phyloP scores from a whole-genome alignment of 495 filamentous ascomycete species.

The Cercophora sp. region DNA sequence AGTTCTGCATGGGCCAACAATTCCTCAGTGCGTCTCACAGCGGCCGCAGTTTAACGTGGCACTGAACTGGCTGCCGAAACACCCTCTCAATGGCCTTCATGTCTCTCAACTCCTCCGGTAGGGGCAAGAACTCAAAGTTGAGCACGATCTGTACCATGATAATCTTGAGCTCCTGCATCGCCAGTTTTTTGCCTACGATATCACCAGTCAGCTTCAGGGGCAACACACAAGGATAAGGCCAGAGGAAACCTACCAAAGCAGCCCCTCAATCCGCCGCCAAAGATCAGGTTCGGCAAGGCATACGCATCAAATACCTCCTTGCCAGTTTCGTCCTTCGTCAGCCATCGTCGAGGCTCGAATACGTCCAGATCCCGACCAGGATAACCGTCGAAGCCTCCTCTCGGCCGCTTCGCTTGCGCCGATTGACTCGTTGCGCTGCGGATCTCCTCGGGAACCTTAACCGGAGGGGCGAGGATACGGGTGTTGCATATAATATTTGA shows the following conservation, averaged over 20 bases:
- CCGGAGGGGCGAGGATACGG: constrained; percentile 7
- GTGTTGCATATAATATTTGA: constrained; percentile 23
- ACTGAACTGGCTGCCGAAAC: constrained; percentile 9
- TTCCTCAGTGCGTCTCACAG: too few relatives aligned
- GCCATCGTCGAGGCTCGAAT: constrained; percentile 31
- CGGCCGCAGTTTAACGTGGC: constrained; percentile 9
- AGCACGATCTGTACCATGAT: constrained; percentile 23
- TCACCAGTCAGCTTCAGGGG: neutral
- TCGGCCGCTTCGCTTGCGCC: constrained; percentile 17
- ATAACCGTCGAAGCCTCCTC: constrained; percentile 11
- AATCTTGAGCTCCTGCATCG: constrained; percentile 25
- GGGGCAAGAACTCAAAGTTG: constrained; percentile 27
- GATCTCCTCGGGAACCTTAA: constrained; percentile 15
- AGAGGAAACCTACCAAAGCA: constrained; percentile 23
- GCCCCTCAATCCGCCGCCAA: constrained; percentile 23
- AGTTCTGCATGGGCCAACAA: too few relatives aligned
- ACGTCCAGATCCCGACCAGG: constrained; percentile 17
- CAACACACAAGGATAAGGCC: neutral
- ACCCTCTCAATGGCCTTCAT: constrained; percentile 8
- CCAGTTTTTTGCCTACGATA: constrained; percentile 20
- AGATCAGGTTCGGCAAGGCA: constrained; percentile 20
- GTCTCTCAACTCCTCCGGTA: constrained; percentile 18
- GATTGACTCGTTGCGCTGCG: constrained; percentile 14
- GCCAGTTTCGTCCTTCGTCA: constrained; percentile 18
- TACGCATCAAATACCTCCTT: constrained; percentile 25